phyloP scores from a whole-genome alignment of 2,329 filamentous ascomycete genomes.

The Beauveria scarabaeidicola region DNA sequence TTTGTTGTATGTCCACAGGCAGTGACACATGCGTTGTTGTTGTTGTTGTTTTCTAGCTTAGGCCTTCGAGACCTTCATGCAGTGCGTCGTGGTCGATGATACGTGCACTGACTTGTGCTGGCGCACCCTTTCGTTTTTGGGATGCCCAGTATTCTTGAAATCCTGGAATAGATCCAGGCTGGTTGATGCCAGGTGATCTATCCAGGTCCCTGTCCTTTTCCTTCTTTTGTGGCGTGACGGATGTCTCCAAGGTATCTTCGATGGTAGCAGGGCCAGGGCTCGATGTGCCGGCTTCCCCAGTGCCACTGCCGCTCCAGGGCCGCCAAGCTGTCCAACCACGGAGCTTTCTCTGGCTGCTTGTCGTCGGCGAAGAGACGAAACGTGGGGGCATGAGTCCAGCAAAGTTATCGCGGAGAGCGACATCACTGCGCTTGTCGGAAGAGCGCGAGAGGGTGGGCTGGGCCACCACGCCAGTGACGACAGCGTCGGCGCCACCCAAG shows the following conservation, averaged over 20 bases:
- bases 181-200: slow-evolving; percentile 67
- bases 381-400: slow-evolving; percentile 28
- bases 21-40: neutral
- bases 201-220: slow-evolving; percentile 30
- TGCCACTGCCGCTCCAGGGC: slow-evolving; percentile 42
- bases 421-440: slow-evolving; percentile 41
- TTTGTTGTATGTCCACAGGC: neutral
- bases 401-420: slow-evolving; percentile 50
- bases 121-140: slow-evolving; percentile 42
- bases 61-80: slow-evolving; percentile 43
- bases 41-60: slow-evolving; percentile 9
- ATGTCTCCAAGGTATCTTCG: neutral
- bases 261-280: slow-evolving; percentile 1
- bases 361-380: slow-evolving; percentile 22
- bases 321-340: slow-evolving; percentile 34
- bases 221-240: slow-evolving; percentile 12
- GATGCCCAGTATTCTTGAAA: slow-evolving; percentile 51
- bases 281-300: slow-evolving; percentile 3
- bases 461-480: slow-evolving; percentile 51
- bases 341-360: slow-evolving; percentile 16
- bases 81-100: slow-evolving; percentile 52
- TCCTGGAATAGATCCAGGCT: slow-evolving; percentile 64
- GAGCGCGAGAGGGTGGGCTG: slow-evolving; percentile 46
- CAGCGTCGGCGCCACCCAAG: slow-evolving; percentile 45
- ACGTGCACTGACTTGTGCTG: slow-evolving; percentile 49